phyloP scores from a whole-genome alignment of 2,329 filamentous ascomycete species.

The Penicillium sp. region DNA sequence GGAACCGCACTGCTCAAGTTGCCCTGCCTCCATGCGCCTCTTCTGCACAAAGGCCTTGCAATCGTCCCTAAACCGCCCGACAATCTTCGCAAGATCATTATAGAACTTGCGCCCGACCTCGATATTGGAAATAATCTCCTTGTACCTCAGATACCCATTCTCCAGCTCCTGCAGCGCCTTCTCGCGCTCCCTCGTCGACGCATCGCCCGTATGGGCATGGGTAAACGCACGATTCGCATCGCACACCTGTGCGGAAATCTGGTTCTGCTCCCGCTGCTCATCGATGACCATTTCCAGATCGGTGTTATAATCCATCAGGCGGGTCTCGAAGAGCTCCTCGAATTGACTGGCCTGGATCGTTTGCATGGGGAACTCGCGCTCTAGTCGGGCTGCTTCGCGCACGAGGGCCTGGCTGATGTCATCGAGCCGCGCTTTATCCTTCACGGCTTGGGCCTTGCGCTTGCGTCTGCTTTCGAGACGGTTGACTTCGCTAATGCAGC shows the following conservation, averaged over 20 bases:
- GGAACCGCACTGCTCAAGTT: slow-evolving; percentile 71
- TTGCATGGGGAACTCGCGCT: slow-evolving; percentile 84
- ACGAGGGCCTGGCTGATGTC: slow-evolving; percentile 88
- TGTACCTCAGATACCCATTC: slow-evolving; percentile 93
- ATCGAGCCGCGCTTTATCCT: slow-evolving; percentile 80
- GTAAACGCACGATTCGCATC: slow-evolving; percentile 81
- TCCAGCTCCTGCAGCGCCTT: slow-evolving; percentile 85
- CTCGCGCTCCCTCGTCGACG: slow-evolving; percentile 75
- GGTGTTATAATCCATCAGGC: slow-evolving; percentile 78
- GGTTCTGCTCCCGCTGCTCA: slow-evolving; percentile 77
- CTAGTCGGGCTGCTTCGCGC: slow-evolving; percentile 79
- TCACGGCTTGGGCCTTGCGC: slow-evolving; percentile 77
- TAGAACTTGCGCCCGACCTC: slow-evolving; percentile 95
- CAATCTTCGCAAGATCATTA: slow-evolving; percentile 89
- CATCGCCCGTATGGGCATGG: slow-evolving; percentile 70
- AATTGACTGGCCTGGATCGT: slow-evolving; percentile 87
- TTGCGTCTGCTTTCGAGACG: slow-evolving; percentile 80
- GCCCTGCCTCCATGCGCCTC: slow-evolving; percentile 77
- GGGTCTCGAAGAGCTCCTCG: slow-evolving; percentile 84
- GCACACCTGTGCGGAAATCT: slow-evolving; percentile 69
- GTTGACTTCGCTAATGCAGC: slow-evolving; percentile 81
- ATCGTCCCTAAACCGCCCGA: slow-evolving; percentile 82
- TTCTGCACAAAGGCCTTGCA: slow-evolving; percentile 78
- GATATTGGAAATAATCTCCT: slow-evolving; percentile 89
- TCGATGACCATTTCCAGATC: slow-evolving; percentile 74